A percentile compares a stretch with the other conserved stretches of the same genome.
Conservation (phyloP, 768 basidiomycete species). For the Baorangia bicolor region DNA sequence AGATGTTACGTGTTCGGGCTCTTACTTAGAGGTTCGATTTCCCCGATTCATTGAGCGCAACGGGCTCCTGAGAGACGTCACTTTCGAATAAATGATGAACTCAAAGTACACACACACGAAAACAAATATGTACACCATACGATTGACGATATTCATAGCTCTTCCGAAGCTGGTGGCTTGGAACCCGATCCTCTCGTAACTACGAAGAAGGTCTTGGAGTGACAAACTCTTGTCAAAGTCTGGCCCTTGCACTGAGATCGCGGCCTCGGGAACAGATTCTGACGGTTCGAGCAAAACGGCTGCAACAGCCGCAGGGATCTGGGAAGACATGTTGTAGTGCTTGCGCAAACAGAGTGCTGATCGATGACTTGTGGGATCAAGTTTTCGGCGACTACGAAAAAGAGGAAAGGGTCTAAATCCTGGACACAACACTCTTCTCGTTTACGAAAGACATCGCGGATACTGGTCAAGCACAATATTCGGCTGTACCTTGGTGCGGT, state of each 20-base stretch:
- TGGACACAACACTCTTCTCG: no score
- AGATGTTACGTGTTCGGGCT: conserved; percentile 74
- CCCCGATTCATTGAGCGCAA: conserved; percentile 67
- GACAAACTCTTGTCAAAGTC: conserved; percentile 72
- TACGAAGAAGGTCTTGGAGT: conserved; percentile 66
- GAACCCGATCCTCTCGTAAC: conserved; percentile 94
- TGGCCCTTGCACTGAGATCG: conserved; percentile 80
- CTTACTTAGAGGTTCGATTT: conserved; percentile 61
- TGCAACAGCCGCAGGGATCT: conserved; percentile 58
- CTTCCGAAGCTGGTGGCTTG: conserved; percentile 92
- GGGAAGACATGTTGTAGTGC: conserved; percentile 15
- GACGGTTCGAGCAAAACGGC: conserved; percentile 79
- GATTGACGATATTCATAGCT: conserved; percentile 88
- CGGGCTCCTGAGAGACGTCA: conserved; percentile 88
- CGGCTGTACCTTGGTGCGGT: no score
- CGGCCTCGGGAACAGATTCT: conserved; percentile 61
- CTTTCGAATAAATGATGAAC: conserved; percentile 37
- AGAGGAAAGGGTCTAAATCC: no score
- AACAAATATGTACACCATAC: conserved; percentile 63
- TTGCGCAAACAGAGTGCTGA: no score
- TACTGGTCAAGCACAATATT: no score
- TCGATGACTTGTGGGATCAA: no score
- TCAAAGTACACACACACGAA: no score
- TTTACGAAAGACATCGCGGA: no score
- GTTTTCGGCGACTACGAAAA: no score